Conservation (phyloP, 2,329 filamentous ascomycete genomes). For the Arthroderma sp. region DNA sequence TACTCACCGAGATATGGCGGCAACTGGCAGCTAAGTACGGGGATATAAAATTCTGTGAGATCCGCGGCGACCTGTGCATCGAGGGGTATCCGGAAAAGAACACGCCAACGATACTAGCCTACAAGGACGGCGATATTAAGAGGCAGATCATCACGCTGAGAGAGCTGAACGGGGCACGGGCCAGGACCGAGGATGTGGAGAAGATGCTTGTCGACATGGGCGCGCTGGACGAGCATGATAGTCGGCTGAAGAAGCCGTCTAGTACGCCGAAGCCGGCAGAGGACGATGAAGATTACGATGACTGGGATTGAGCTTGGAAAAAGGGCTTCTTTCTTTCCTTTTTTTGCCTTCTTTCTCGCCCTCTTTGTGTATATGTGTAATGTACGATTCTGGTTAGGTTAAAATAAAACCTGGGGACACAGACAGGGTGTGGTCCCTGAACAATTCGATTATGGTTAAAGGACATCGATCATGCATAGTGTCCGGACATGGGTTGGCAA, state of each 20-base stretch:
- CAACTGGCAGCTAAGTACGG: constrained; percentile 74
- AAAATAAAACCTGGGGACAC: background rate
- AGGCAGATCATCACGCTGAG: constrained; percentile 83
- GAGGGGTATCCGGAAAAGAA: constrained; percentile 93
- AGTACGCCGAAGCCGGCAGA: constrained; percentile 45
- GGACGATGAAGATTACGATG: constrained; percentile 42
- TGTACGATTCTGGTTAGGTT: constrained; percentile 3
- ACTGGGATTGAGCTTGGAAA: constrained; percentile 43
- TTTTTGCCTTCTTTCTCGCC: background rate
- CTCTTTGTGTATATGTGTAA: background rate
- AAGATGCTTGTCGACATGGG: constrained; percentile 69
- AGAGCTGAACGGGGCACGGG: constrained; percentile 61
- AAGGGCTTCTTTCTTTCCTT: background rate
- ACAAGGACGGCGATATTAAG: constrained; percentile 83
- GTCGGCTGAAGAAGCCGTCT: constrained; percentile 52
- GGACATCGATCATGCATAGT: background rate
- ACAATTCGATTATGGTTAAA: background rate
- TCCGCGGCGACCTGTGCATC: constrained; percentile 81
- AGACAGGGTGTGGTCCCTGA: background rate
- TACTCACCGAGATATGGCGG: constrained; percentile 76
- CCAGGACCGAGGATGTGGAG: constrained; percentile 64
- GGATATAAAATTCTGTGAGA: constrained; percentile 96
- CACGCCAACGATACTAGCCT: constrained; percentile 85
- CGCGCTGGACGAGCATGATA: constrained; percentile 65
- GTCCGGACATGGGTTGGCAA: background rate